These are phyloP conservation scores for Sclerotinia spermophila DNA, from an alignment of 2,329 filamentous ascomycete species.

Conservation along the genomic window DNA sequence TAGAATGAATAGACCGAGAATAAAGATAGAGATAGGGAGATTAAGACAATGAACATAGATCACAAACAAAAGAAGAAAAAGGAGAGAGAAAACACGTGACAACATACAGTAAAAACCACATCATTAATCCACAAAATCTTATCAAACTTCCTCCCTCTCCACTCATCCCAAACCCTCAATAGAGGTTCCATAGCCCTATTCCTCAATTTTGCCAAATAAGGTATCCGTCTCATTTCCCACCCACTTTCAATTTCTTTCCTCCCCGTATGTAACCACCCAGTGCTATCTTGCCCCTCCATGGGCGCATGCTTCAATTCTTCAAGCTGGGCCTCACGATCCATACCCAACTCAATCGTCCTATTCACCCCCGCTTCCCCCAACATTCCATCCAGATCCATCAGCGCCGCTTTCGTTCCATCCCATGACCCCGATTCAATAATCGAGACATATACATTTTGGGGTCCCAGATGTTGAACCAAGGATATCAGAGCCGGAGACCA, in stretches of 20 bases:
- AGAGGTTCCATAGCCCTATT: constrained; percentile 54
- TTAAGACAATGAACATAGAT: not conserved
- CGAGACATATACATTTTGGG: constrained; percentile 63
- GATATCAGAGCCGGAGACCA: constrained; percentile 61
- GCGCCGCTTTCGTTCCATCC: constrained; percentile 62
- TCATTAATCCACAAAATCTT: constrained; percentile 60
- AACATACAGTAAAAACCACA: constrained; percentile 53
- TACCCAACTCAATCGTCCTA: constrained; percentile 25
- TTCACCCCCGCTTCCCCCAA: constrained; percentile 50
- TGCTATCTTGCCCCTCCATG: constrained; percentile 23
- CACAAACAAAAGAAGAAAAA: not conserved
- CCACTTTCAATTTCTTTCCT: constrained; percentile 45
- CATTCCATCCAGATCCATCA: constrained; percentile 53
- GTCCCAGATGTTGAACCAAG: constrained; percentile 54
- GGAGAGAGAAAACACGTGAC: not conserved
- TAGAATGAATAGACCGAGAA: not conserved
- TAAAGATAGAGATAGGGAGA: not conserved
- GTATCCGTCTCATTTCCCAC: constrained; percentile 53
- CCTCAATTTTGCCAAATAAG: constrained; percentile 61
- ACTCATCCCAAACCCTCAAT: constrained; percentile 4
- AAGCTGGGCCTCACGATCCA: constrained; percentile 24
- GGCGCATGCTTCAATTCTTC: constrained; percentile 22
- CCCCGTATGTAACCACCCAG: constrained; percentile 61
- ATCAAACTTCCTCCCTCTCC: constrained; percentile 45
- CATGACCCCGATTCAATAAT: constrained; percentile 67